Evolutionary conservation across 2,329 filamentous ascomycete genomes (phyloP).

Genomic region (Xylariaceae sp.): DNA sequence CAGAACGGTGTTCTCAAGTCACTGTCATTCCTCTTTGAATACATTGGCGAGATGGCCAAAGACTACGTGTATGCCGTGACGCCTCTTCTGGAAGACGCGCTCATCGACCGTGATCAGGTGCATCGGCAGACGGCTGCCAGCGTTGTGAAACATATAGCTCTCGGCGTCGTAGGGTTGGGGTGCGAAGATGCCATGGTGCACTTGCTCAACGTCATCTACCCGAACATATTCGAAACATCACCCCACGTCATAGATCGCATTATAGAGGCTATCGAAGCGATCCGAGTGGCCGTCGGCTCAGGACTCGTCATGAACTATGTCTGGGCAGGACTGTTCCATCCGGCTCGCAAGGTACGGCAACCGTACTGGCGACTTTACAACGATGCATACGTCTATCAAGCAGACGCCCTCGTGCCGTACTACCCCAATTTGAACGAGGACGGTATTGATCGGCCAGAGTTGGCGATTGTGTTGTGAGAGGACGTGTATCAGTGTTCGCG

Average conservation of each 20-base stretch:
- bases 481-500: no score
- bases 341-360: constrained; percentile 85
- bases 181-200: constrained; percentile 99
- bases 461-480: constrained; percentile 71
- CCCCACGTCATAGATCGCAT: constrained; percentile 98
- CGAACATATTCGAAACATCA: constrained; percentile 95
- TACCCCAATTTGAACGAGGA: constrained; percentile 86
- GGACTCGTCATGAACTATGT: constrained; percentile 96
- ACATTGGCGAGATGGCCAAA: constrained; percentile 99
- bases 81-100: constrained; percentile 88
- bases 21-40: constrained; percentile 95
- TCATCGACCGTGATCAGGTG: constrained; percentile 97
- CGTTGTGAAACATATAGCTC: constrained; percentile 95
- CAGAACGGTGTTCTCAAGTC: constrained; percentile 98
- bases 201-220: constrained; percentile 90
- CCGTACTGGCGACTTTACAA: constrained; percentile 98
- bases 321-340: constrained; percentile 96
- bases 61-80: constrained; percentile 99
- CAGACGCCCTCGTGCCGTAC: constrained; percentile 94
- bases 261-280: constrained; percentile 93
- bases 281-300: constrained; percentile 87
- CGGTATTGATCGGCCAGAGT: constrained; percentile 70
- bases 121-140: constrained; percentile 94
- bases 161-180: constrained; percentile 94
- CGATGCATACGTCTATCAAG: constrained; percentile 89